phyloP scores from a whole-genome alignment of 2,329 filamentous ascomycete species.

The Pyrenophora teres region DNA sequence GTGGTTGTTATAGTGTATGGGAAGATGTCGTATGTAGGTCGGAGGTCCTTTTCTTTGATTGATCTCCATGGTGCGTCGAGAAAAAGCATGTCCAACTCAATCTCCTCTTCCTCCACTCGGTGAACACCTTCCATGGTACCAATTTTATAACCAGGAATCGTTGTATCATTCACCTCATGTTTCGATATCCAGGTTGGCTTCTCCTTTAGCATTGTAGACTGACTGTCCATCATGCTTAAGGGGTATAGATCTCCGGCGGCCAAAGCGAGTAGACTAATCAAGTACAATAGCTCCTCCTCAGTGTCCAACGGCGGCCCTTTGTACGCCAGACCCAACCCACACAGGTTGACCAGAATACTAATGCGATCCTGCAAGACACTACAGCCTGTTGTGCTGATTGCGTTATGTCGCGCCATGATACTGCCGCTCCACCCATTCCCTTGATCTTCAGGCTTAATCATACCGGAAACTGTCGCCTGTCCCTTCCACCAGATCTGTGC shows the following conservation, averaged over 20 bases:
- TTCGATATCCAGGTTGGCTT: no score
- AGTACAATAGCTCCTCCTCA: constrained; percentile 9
- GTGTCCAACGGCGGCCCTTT: constrained; percentile 1
- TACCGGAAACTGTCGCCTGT: background rate
- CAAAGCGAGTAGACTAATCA: constrained; percentile 9
- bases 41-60: constrained; percentile 1
- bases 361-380: constrained; percentile 8
- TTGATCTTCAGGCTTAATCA: background rate
- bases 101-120: constrained; percentile 3
- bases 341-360: constrained; percentile 17
- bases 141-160: constrained; percentile 10
- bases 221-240: constrained; percentile 7
- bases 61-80: constrained; percentile 4
- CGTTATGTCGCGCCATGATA: constrained; percentile 15
- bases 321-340: constrained; percentile 18
- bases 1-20: background rate
- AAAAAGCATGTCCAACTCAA: constrained; percentile 17
- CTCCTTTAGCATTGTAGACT: background rate
- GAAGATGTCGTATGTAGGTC: background rate
- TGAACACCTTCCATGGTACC: constrained; percentile 5
- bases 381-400: constrained; percentile 5
- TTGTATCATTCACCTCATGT: background rate
- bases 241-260: constrained; percentile 14
- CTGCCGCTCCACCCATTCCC: constrained; percentile 4
- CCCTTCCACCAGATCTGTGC: background rate